These are phyloP conservation scores for Beauveria asiatica DNA, from an alignment of 2,329 filamentous ascomycete genomes.

Conservation along the genomic window DNA sequence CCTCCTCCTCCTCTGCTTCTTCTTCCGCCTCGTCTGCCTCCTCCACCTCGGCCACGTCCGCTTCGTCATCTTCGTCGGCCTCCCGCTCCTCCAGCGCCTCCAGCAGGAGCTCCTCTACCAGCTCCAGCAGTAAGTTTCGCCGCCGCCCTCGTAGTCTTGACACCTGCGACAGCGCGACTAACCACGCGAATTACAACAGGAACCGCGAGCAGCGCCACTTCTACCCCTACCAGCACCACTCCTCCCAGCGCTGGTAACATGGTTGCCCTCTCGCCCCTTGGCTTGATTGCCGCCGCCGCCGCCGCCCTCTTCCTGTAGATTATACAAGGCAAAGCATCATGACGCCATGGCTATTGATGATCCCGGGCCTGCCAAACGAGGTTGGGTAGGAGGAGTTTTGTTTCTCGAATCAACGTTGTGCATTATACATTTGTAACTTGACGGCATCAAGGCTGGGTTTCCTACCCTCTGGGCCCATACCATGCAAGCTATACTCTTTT, in stretches of 20 bases:
- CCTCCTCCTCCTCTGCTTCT: not conserved
- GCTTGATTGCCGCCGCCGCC: slow-evolving; percentile 1
- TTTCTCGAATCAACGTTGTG: not conserved
- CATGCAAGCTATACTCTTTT: not conserved
- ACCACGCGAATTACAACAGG: not conserved
- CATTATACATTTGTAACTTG: not conserved
- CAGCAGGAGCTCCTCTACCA: not conserved
- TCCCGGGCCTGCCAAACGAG: not conserved
- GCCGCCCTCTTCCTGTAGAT: slow-evolving; percentile 8
- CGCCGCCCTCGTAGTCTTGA: too few relatives aligned
- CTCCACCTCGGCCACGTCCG: not conserved
- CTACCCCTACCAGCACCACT: not conserved
- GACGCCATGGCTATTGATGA: not conserved
- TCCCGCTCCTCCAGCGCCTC: not conserved
- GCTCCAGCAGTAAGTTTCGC: not conserved
- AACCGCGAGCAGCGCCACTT: not conserved
- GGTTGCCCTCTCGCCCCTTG: slow-evolving; percentile 2
- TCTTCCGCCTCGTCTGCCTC: not conserved
- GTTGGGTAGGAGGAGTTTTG: not conserved
- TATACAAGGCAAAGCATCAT: not conserved
- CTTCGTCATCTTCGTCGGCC: not conserved
- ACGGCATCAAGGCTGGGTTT: not conserved
- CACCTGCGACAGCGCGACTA: not conserved
- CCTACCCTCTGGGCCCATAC: not conserved
- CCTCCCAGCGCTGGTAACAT: slow-evolving; percentile 4